phyloP scores from a whole-genome alignment of 192 early-diverging fungal species.

The Coemansia sp. region DNA sequence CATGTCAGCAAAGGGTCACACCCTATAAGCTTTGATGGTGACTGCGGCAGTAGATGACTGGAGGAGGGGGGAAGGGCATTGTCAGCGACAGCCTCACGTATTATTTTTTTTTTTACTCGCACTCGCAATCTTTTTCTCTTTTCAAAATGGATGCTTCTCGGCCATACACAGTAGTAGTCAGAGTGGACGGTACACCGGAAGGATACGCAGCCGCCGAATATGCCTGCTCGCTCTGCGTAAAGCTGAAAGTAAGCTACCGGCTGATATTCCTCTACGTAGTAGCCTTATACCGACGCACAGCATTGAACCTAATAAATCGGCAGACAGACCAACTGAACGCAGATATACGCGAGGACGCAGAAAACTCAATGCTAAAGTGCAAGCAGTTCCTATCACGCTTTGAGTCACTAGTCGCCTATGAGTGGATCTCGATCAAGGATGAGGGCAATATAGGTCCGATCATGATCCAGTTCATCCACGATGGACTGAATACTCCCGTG shows the following conservation, averaged over 20 bases:
- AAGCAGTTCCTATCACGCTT: conserved; percentile 56
- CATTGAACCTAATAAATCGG: conserved; percentile 46
- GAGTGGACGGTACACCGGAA: conserved; percentile 44
- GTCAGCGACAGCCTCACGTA: neutral
- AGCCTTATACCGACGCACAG: conserved; percentile 41
- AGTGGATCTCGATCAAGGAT: conserved; percentile 57
- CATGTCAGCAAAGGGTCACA: neutral
- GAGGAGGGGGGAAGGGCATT: neutral
- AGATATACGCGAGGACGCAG: conserved; percentile 54
- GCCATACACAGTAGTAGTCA: conserved; percentile 52
- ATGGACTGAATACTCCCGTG: conserved; percentile 34
- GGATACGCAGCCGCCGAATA: conserved; percentile 55
- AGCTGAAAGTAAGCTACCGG: conserved; percentile 53
- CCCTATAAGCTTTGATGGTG: neutral
- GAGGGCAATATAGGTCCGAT: conserved; percentile 50
- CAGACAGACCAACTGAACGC: conserved; percentile 56
- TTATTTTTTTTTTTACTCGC: neutral
- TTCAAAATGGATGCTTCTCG: conserved; percentile 18
- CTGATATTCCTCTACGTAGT: conserved; percentile 54
- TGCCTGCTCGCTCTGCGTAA: conserved; percentile 48
- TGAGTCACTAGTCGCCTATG: conserved; percentile 49
- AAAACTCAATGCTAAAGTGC: conserved; percentile 46
- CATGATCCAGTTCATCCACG: conserved; percentile 40
- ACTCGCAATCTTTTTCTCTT: neutral
- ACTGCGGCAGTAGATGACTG: conserved; percentile 5